Evolutionary conservation across 139 green algal genomes (phyloP), one percentile per base, ranked within the genome.

Genomic region (Marvania coccoides): DNA sequence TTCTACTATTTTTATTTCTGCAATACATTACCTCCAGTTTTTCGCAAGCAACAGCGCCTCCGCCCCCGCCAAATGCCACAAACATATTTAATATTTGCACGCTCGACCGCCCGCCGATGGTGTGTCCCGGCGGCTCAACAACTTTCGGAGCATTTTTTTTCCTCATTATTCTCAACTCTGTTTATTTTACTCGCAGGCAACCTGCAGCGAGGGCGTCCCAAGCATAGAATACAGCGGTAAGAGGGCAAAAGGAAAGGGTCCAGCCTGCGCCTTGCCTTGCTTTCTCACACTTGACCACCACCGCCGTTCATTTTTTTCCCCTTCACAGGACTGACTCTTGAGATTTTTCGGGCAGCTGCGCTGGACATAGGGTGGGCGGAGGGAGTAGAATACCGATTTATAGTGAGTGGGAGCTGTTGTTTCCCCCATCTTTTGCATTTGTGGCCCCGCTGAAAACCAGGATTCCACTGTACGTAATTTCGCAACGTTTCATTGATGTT

Each of bases 341-440:
- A 66, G 9, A 58, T 14, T 15, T 66, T 66, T n/a, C 54, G 59
- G 14, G 33, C 24, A 23, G 23, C 29, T 5, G 33, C 59, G 23
- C 24, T 7, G 6, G 9, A 14, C 23, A 14, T 66, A 56, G 31
- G 59, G n/a, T 66, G 31, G 59, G 13, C 35, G 24, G 59, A 66
- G 12, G 59, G 59, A 24, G 33, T 29, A 31, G 59, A 66, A 29
- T 66, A 57, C 24, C 4, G 56, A 29, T 66, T 66, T n/a, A n/a
- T n/a, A n/a, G n/a, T n/a, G n/a, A n/a, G n/a, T n/a, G n/a, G n/a
- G n/a, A n/a, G n/a, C n/a, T n/a, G n/a, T n/a, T n/a, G n/a, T n/a
- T n/a, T n/a, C n/a, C n/a, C n/a, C n/a, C n/a, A n/a, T n/a, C n/a
- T n/a, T n/a, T n/a, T n/a, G n/a, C n/a, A n/a, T n/a, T n/a, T n/a